phyloP scores from a whole-genome alignment of 2,329 filamentous ascomycete genomes.

The Cladophialophora chaetospira region DNA sequence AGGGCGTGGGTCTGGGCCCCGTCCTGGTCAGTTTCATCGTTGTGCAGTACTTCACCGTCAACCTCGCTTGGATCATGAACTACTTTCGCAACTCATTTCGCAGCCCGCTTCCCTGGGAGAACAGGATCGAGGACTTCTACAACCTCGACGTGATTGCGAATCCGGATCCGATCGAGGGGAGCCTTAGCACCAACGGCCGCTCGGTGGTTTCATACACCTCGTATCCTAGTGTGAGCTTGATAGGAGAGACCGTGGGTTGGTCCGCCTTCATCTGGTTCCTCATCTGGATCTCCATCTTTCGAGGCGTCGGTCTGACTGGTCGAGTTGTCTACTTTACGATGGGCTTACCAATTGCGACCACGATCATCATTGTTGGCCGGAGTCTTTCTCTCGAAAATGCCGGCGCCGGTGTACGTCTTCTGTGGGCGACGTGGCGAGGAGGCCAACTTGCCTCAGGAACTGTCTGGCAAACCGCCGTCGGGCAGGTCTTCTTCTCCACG shows the following conservation, averaged over 20 bases:
- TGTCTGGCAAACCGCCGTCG: constrained; percentile 62
- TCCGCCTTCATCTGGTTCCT: constrained; percentile 61
- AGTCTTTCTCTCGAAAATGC: constrained; percentile 58
- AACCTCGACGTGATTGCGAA: constrained; percentile 47
- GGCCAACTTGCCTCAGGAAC: constrained; percentile 53
- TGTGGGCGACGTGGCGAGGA: constrained; percentile 54
- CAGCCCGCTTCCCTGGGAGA: constrained; percentile 58
- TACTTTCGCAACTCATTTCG: constrained; percentile 60
- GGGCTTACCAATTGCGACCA: constrained; percentile 60
- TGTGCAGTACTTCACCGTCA: constrained; percentile 60
- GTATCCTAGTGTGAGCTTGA: constrained; percentile 51
- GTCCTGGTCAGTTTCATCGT: constrained; percentile 58
- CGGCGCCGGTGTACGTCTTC: constrained; percentile 52
- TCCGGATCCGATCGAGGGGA: constrained; percentile 47
- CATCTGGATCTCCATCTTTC: constrained; percentile 62
- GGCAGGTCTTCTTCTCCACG: constrained; percentile 63
- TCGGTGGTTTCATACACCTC: constrained; percentile 41
- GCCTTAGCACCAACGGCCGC: constrained; percentile 35
- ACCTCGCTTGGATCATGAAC: constrained; percentile 61
- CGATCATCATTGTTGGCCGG: constrained; percentile 58
- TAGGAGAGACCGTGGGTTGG: constrained; percentile 62
- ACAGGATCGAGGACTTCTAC: constrained; percentile 56
- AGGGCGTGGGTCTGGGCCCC: constrained; percentile 56
- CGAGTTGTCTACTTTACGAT: constrained; percentile 65
- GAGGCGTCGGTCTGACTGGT: constrained; percentile 59